A percentile compares a stretch with the other conserved stretches of the same genome.
Conservation (phyloP, 2,329 filamentous ascomycete genomes). For the Cercospora sp. region DNA sequence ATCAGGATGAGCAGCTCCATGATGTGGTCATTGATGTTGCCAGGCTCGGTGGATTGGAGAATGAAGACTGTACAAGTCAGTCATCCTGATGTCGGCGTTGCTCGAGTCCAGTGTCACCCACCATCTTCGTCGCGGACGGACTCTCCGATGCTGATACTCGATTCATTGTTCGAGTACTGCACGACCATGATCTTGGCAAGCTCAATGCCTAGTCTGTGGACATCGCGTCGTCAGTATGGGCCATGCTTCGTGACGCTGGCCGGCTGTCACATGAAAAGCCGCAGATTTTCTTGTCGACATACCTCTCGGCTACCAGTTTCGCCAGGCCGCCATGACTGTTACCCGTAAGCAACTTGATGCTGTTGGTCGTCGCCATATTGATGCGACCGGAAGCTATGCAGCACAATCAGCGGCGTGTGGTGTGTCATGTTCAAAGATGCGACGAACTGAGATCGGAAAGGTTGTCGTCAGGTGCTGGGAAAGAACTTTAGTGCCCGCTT, state of each 20-base stretch:
- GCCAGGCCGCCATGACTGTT: constrained; percentile 74
- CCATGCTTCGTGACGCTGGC: background rate
- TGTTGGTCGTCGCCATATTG: constrained; percentile 65
- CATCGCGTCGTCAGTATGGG: constrained; percentile 16
- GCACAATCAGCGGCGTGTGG: constrained; percentile 10
- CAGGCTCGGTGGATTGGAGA: constrained; percentile 88
- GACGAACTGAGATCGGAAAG: background rate
- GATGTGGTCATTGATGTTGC: constrained; percentile 95
- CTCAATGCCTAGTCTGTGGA: constrained; percentile 68
- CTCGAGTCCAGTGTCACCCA: constrained; percentile 41
- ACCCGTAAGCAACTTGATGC: constrained; percentile 72
- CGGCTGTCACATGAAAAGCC: constrained; percentile 13
- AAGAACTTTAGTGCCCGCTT: constrained; percentile 16
- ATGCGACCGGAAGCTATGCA: constrained; percentile 22
- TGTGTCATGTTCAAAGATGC: constrained; percentile 25
- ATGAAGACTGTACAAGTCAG: constrained; percentile 70
- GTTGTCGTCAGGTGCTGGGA: constrained; percentile 13
- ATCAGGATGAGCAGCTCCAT: constrained; percentile 99
- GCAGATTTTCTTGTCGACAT: constrained; percentile 30
- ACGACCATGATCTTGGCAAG: constrained; percentile 77
- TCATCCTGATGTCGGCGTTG: background rate
- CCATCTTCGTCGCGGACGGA: constrained; percentile 94
- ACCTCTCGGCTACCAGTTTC: constrained; percentile 68
- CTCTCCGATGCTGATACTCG: constrained; percentile 90
- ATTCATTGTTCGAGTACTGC: constrained; percentile 85